A percentile compares a stretch with the other conserved stretches of the same genome.
Evolutionary conservation across 139 green algal species (phyloP).

Genomic region (Chlorella sp.): DNA sequence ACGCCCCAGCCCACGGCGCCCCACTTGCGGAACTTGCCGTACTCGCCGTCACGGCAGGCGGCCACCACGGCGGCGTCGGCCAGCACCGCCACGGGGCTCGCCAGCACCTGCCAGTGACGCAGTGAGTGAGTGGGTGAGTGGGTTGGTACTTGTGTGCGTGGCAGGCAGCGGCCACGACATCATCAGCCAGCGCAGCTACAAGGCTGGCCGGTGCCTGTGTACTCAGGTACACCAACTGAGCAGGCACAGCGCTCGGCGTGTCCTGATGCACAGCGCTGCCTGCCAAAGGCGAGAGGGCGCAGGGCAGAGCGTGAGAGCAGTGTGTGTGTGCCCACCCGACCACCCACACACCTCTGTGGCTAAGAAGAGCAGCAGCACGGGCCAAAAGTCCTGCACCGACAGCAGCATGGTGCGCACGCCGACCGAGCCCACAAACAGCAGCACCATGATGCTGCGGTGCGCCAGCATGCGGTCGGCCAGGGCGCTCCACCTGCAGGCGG

Average conservation of each 20-base stretch:
- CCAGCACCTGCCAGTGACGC: conserved; percentile 3
- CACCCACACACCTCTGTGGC: not conserved
- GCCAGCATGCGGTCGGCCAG: not conserved
- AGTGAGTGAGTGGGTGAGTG: no score
- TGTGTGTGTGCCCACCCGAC: not conserved
- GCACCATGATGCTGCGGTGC: conserved; percentile 1
- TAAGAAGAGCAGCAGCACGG: not conserved
- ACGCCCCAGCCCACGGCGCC: conserved; percentile 42
- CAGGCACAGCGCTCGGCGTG: no score
- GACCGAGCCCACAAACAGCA: not conserved
- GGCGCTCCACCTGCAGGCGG: not conserved
- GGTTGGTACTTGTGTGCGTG: no score
- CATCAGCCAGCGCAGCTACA: no score
- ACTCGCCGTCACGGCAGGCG: conserved; percentile 25
- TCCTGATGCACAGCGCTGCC: not conserved
- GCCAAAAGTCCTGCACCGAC: not conserved
- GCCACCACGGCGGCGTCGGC: conserved; percentile 6
- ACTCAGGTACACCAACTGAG: no score
- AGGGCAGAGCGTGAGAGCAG: not conserved
- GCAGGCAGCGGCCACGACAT: no score
- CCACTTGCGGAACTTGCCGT: conserved; percentile 43
- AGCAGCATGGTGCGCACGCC: conserved; percentile 1
- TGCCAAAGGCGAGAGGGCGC: not conserved
- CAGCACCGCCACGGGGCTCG: conserved; percentile 1
- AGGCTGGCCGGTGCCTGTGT: no score